Conservation (phyloP, 306 rosid species). For the Ziziphus jujuba region DNA sequence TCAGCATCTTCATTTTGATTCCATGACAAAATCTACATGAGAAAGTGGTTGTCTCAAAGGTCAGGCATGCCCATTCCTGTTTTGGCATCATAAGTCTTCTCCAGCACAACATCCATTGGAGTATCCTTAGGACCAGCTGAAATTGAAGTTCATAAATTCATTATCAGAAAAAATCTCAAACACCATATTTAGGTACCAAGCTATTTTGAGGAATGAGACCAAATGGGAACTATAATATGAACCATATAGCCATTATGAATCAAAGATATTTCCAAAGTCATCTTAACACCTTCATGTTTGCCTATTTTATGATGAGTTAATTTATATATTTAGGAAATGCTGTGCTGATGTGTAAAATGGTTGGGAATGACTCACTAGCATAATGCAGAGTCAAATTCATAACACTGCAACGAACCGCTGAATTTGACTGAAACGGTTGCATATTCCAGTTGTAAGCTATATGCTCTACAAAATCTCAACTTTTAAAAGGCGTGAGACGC, state of each 20-base stretch:
- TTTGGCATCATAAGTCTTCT: constrained; percentile 82
- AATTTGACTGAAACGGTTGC: no score
- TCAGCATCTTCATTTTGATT: constrained; percentile 1
- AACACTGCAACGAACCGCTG: no score
- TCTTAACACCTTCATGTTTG: constrained; percentile 1
- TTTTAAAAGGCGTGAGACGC: no score
- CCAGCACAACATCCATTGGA: constrained; percentile 60
- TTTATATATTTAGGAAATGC: neutral
- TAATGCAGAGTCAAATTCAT: no score
- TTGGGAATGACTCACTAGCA: no score
- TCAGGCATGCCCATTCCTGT: constrained; percentile 87
- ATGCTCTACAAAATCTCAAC: no score
- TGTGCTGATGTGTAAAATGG: neutral
- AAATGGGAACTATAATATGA: neutral
- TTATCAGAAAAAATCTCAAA: constrained; percentile 4
- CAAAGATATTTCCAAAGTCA: neutral
- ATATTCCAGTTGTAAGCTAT: no score
- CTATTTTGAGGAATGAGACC: neutral
- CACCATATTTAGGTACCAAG: neutral
- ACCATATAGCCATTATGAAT: neutral
- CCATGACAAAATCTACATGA: neutral
- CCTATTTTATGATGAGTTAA: neutral
- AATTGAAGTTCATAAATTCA: constrained; percentile 10
- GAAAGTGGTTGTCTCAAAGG: constrained; percentile 43
- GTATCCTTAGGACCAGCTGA: constrained; percentile 95